A percentile compares a stretch with the other conserved stretches of the same genome.
Conservation (phyloP, 129 eudicot genomes). For the Tagetes erecta region DNA sequence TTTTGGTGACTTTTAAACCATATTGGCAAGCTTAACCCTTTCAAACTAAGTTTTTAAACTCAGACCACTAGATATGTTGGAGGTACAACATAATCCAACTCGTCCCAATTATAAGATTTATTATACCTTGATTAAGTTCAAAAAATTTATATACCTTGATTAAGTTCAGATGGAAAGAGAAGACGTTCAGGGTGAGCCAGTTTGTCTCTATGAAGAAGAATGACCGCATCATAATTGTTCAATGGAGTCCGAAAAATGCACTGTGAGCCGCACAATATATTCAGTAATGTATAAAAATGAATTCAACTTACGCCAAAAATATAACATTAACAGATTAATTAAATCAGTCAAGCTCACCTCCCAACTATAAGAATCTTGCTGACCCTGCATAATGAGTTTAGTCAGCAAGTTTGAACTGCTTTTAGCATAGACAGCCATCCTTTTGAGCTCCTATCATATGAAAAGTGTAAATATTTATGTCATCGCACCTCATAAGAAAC, state of each 20-base stretch:
- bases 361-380: constrained; percentile 70
- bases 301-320: not conserved
- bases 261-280: constrained; percentile 42
- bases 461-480: not conserved
- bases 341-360: constrained; percentile 56
- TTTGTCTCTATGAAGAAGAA: constrained; percentile 89
- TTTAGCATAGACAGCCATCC: constrained; percentile 81
- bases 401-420: constrained; percentile 85
- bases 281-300: constrained; percentile 1
- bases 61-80: not conserved
- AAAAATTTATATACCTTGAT: constrained; percentile 49
- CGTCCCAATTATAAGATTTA: not conserved
- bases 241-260: constrained; percentile 91
- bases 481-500: constrained; percentile 7
- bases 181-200: constrained; percentile 81
- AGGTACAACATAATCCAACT: not conserved
- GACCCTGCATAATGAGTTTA: constrained; percentile 64
- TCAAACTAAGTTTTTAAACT: not conserved
- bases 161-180: constrained; percentile 83
- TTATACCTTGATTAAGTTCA: constrained; percentile 64
- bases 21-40: not conserved
- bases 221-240: constrained; percentile 88
- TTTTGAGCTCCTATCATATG: constrained; percentile 67
- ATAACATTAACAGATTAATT: not conserved
- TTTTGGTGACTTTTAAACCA: not conserved